phyloP scores from a whole-genome alignment of 2,329 filamentous ascomycete species.

The Claviceps capensis region DNA sequence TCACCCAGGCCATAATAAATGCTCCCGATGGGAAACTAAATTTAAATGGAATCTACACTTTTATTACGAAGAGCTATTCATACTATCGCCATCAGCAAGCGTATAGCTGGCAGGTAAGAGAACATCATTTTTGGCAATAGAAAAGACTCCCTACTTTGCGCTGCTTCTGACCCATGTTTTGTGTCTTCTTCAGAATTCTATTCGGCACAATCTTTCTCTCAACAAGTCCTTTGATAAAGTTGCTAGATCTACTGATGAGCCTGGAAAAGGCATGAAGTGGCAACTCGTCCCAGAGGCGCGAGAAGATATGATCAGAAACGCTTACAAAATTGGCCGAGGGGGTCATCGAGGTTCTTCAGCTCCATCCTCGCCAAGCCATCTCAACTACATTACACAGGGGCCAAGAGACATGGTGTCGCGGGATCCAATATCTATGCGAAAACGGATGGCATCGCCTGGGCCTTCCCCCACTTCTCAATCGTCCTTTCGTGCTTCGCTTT shows the following conservation, averaged over 20 bases:
- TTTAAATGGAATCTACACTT: slow-evolving; percentile 83
- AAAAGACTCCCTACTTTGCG: no score
- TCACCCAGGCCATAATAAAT: slow-evolving; percentile 87
- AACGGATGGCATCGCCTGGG: slow-evolving; percentile 40
- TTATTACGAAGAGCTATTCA: slow-evolving; percentile 80
- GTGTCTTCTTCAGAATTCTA: slow-evolving; percentile 56
- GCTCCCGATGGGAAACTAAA: slow-evolving; percentile 81
- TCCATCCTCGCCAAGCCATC: slow-evolving; percentile 51
- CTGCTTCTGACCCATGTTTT: not conserved
- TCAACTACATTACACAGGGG: slow-evolving; percentile 47
- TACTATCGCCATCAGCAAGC: slow-evolving; percentile 73
- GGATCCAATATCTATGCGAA: slow-evolving; percentile 39
- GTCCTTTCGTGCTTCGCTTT: slow-evolving; percentile 35
- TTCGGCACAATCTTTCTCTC: slow-evolving; percentile 87
- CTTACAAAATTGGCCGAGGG: slow-evolving; percentile 45
- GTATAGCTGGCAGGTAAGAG: slow-evolving; percentile 76
- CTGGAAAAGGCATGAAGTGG: slow-evolving; percentile 99
- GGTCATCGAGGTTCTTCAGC: slow-evolving; percentile 55
- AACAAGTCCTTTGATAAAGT: slow-evolving; percentile 94
- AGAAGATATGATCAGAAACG: slow-evolving; percentile 76
- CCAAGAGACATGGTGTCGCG: slow-evolving; percentile 39
- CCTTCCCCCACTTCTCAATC: slow-evolving; percentile 44
- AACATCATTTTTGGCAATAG: not conserved
- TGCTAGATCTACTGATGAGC: slow-evolving; percentile 81
- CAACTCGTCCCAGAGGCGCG: slow-evolving; percentile 73